Evolutionary conservation across 148 eudicot genomes (phyloP).

Genomic region (Rhododendron williamsianum): DNA sequence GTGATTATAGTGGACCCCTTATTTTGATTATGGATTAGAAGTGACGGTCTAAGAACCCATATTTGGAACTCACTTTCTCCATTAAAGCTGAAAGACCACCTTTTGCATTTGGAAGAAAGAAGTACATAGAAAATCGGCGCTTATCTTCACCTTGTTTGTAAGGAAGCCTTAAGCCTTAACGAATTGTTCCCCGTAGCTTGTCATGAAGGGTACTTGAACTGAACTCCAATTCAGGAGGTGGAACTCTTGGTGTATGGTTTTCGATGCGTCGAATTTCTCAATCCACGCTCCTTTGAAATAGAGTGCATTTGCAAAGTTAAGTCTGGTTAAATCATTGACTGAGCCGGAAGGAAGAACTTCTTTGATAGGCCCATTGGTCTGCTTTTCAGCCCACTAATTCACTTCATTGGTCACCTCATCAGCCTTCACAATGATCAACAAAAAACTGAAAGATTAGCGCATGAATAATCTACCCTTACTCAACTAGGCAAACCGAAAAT

Average conservation of each 20-base stretch:
- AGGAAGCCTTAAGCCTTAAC: slow-evolving; percentile 62
- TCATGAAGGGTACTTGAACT: slow-evolving; percentile 74
- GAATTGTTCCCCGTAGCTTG: slow-evolving; percentile 57
- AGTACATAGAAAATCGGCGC: slow-evolving; percentile 16
- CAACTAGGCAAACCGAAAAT: neutral
- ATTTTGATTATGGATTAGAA: no score
- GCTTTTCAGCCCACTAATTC: no score
- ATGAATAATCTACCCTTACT: neutral
- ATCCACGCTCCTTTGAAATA: no score
- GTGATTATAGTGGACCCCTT: no score
- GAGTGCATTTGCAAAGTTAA: no score
- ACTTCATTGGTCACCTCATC: no score
- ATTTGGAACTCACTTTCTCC: no score
- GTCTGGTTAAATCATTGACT: no score
- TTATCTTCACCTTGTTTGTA: slow-evolving; percentile 71
- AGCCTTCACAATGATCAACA: neutral
- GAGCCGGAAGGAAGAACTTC: no score
- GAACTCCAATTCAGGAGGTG: slow-evolving; percentile 59
- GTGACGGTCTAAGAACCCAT: no score
- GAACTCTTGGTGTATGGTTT: slow-evolving; percentile 55
- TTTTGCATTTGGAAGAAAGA: slow-evolving; percentile 14
- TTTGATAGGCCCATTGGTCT: no score
- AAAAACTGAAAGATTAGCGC: slow-evolving; percentile 2
- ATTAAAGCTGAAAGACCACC: no score
- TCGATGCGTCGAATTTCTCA: slow-evolving; percentile 53